These are phyloP conservation scores for Jaenimonas drosophilae DNA, from an alignment of 208 protist species.

Conservation along the genomic window DNA sequence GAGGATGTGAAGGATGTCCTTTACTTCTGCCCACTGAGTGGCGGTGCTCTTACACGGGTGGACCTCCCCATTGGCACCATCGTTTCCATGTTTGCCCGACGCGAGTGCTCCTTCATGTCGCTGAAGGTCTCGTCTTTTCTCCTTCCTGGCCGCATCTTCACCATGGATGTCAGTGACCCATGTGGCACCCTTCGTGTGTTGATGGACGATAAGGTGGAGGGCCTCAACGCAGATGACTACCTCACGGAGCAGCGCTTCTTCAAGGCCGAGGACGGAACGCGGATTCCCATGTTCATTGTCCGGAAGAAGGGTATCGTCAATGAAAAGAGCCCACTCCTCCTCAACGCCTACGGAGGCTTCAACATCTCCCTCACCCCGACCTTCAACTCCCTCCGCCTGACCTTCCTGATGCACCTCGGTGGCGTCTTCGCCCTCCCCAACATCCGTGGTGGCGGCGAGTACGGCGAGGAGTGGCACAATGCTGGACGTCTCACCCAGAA, in stretches of 20 bases:
- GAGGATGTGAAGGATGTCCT: conserved; percentile 92
- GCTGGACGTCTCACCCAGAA: conserved; percentile 67
- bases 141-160: conserved; percentile 73
- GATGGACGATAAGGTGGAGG: conserved; percentile 62
- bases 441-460: conserved; percentile 94
- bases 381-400: conserved; percentile 64
- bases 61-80: conserved; percentile 77
- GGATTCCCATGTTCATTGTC: conserved; percentile 93
- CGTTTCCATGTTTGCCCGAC: conserved; percentile 23
- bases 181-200: conserved; percentile 43
- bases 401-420: conserved; percentile 74
- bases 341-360: conserved; percentile 95
- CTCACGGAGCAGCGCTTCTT: conserved; percentile 88
- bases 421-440: conserved; percentile 88
- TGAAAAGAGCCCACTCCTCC: conserved; percentile 57
- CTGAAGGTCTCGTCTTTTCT: conserved; percentile 90
- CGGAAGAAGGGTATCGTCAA: conserved; percentile 56
- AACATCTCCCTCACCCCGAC: conserved; percentile 77
- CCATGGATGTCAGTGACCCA: conserved; percentile 65
- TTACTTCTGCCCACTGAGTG: conserved; percentile 56
- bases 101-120: conserved; percentile 70
- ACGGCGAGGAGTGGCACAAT: conserved; percentile 92
- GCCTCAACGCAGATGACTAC: conserved; percentile 59
- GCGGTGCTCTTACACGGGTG: conserved; percentile 22
- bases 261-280: conserved; percentile 83